Percentiles rank a stretch among this genome's conserved stretches.
These are phyloP conservation scores for Anisodus tanguticus DNA, from an alignment of 257 asterid species.

Conservation along the genomic window DNA sequence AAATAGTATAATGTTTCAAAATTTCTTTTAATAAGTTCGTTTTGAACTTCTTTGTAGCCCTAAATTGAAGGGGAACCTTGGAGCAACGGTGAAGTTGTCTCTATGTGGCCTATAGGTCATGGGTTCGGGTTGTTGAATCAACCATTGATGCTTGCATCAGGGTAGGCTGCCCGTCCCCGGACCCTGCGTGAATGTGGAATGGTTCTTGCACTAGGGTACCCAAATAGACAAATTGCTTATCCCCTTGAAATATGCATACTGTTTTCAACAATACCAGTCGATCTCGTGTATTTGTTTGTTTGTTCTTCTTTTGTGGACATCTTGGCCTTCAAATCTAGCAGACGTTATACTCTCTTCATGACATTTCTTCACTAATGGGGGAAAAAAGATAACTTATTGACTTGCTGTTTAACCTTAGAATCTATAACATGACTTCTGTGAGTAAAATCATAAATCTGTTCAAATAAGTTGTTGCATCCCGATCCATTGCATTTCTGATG, in stretches of 20 bases:
- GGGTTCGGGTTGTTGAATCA: neutral
- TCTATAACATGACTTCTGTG: slow-evolving; percentile 1
- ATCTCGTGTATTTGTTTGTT: neutral
- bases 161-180: neutral
- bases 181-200: neutral
- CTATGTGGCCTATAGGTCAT: neutral
- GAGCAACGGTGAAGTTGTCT: neutral
- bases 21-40: neutral
- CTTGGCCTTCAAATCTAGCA: neutral
- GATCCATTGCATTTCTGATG: slow-evolving; percentile 23
- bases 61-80: neutral
- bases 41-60: neutral
- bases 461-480: slow-evolving; percentile 21
- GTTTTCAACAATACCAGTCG: neutral
- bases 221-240: neutral
- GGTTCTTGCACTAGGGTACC: neutral
- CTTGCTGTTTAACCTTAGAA: neutral
- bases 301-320: neutral
- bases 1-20: neutral
- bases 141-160: neutral
- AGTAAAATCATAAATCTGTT: slow-evolving; percentile 18
- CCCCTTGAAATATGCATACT: slow-evolving; percentile 11
- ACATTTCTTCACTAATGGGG: neutral
- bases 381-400: neutral
- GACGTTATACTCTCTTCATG: neutral